Percentiles rank a stretch among this genome's conserved stretches.
phyloP scores from a whole-genome alignment of 805 yeast genomes.

The Cyberlindnera japonica region DNA sequence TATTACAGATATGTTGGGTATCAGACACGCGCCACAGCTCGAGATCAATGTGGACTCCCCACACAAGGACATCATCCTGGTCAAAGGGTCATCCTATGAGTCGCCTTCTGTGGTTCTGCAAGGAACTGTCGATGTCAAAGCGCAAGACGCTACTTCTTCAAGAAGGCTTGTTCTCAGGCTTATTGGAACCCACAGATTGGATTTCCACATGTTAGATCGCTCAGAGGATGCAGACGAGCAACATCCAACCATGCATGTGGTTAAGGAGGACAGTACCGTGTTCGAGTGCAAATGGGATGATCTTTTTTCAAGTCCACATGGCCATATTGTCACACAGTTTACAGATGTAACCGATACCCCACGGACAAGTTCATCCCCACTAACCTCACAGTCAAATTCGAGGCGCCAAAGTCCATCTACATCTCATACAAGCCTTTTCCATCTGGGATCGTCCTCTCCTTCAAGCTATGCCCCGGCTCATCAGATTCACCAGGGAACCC shows the following conservation, averaged over 20 bases:
- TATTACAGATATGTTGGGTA: conserved; percentile 4
- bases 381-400: conserved; percentile 1
- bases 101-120: conserved; percentile 66
- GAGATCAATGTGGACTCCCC: conserved; percentile 28
- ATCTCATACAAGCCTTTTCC: conserved; percentile 7
- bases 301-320: conserved; percentile 34
- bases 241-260: conserved; percentile 32
- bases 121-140: conserved; percentile 71
- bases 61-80: conserved; percentile 57
- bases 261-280: conserved; percentile 49
- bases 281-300: conserved; percentile 76
- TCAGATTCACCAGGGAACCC: conserved; percentile 59
- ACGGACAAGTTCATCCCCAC: conserved; percentile 5
- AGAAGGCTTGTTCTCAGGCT: conserved; percentile 57
- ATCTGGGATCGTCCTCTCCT: conserved; percentile 5
- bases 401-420: conserved; percentile 5
- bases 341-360: background rate
- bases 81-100: conserved; percentile 71
- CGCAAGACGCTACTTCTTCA: conserved; percentile 61
- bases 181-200: conserved; percentile 60
- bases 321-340: background rate
- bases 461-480: conserved; percentile 11
- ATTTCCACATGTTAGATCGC: conserved; percentile 39
- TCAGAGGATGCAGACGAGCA: conserved; percentile 35
- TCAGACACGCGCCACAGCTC: conserved; percentile 8